Base-by-base conservation (phyloP, 2,329 filamentous ascomycete genomes). In the Sphaerulina populicola region DNA sequence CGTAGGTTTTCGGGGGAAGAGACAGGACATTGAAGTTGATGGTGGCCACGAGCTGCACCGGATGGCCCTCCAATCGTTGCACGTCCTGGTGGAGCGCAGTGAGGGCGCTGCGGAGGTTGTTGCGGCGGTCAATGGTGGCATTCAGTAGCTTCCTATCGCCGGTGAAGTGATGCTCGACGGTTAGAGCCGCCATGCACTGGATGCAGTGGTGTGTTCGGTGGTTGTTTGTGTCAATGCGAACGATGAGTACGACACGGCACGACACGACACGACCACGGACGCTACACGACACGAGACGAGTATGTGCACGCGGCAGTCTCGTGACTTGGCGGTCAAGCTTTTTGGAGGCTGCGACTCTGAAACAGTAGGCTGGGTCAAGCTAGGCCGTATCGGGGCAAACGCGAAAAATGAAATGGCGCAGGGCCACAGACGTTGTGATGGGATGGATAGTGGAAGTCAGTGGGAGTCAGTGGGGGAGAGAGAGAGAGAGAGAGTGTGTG, bases 131-230 rank as follows among this genome's bases (percentile, higher is more conserved):
- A n/a, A 53, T 37, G 4, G 61, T 62, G 14, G 47, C 47, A 41
- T 58, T 57, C 27, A 60, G 49, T 4, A 63, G 49, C 37, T 46
- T 54, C 39, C 46, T 48, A 33, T 63, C 61, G 47, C 62, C 62
- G 29, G 59, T 51, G 47, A 59, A 63, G 48, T 52, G 42, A 48
- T 64, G 62, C 47, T 60, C 54, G 33, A 59, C 49, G 18, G 46
- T 43, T 7, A 49, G 38, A 18, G n/a, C 27, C 33, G 49, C 35
- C 41, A 49, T 52, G 18, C 18, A 18, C 18, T 18, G 18, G 18
- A 18, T 18, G 18, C 18, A 18, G 18, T 18, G 18, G 18, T 18
- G 18, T 18, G 18, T 18, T 18, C 18, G 18, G 18, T 27, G 23
- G 23, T 27, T 27, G 23, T 27, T 27, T 9, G 37, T 39, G 37